Percentiles rank a stretch among this genome's conserved stretches.
Evolutionary conservation across 176 grass and related monocot genomes (phyloP).

Genomic region (Guadua angustifolia): DNA sequence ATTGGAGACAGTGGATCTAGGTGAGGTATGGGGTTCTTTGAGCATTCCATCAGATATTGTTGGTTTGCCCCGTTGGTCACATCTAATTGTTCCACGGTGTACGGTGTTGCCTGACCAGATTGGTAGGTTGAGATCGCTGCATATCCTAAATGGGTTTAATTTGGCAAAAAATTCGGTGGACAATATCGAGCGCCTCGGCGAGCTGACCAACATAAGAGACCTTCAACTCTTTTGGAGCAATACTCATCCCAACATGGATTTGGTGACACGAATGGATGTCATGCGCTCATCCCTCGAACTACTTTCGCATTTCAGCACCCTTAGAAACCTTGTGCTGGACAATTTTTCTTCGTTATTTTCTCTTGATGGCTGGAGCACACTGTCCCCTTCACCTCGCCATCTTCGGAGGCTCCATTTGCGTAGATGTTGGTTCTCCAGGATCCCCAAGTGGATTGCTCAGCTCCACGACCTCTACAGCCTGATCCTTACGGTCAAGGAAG

Average conservation of each 20-base stretch:
- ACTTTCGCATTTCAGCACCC: too few relatives aligned
- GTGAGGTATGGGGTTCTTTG: too few relatives aligned
- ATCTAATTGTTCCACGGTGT: not conserved
- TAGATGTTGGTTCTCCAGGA: too few relatives aligned
- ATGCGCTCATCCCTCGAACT: too few relatives aligned
- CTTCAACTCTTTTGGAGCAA: not conserved
- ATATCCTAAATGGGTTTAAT: not conserved
- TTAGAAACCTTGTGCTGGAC: too few relatives aligned
- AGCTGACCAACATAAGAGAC: conserved; percentile 20
- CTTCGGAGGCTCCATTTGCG: too few relatives aligned
- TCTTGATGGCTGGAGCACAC: too few relatives aligned
- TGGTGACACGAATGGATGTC: not conserved
- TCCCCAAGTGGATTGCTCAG: too few relatives aligned
- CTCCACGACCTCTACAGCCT: too few relatives aligned
- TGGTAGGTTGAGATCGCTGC: conserved; percentile 8
- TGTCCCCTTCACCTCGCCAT: too few relatives aligned
- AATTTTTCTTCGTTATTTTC: too few relatives aligned
- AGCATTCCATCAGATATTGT: conserved; percentile 20
- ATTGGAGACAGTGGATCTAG: conserved; percentile 2
- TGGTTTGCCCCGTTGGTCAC: not conserved
- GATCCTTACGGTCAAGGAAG: too few relatives aligned
- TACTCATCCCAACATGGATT: not conserved
- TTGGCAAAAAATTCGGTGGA: not conserved
- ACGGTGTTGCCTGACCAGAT: not conserved
- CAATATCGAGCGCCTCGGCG: not conserved